Conservation (phyloP, 352 stramenopile species). For the Pythium phragmiticola region DNA sequence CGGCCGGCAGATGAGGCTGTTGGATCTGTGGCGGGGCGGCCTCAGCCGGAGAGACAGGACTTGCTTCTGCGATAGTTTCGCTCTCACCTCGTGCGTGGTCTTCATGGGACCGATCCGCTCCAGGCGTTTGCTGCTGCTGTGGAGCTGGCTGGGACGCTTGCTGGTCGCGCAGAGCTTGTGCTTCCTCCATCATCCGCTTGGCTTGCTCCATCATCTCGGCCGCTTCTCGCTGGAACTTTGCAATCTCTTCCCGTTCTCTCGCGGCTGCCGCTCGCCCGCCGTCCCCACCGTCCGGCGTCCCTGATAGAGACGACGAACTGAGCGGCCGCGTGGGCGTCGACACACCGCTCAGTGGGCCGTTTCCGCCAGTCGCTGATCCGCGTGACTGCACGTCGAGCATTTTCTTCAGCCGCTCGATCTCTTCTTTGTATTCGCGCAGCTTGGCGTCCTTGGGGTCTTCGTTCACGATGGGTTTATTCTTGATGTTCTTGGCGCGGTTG, state of each 20-base stretch:
- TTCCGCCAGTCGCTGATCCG: constrained; percentile 21
- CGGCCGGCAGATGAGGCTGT: constrained; percentile 10
- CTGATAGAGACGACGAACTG: constrained; percentile 9
- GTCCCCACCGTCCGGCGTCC: not conserved
- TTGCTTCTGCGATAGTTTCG: not conserved
- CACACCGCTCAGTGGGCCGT: constrained; percentile 38
- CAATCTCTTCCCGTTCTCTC: constrained; percentile 67
- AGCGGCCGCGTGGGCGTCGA: constrained; percentile 34
- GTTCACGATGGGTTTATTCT: constrained; percentile 95
- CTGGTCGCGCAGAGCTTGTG: constrained; percentile 39
- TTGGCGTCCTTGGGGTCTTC: constrained; percentile 93
- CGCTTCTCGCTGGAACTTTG: constrained; percentile 61
- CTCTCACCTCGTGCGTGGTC: not conserved
- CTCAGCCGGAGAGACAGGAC: not conserved
- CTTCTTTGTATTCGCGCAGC: constrained; percentile 87
- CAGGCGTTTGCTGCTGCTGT: constrained; percentile 24
- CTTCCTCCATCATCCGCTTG: constrained; percentile 79
- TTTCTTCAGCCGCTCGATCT: constrained; percentile 87
- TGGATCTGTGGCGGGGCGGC: constrained; percentile 13
- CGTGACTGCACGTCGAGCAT: constrained; percentile 70
- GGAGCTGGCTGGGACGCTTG: constrained; percentile 15
- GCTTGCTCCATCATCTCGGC: constrained; percentile 65
- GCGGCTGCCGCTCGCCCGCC: constrained; percentile 13
- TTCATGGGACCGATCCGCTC: constrained; percentile 3
- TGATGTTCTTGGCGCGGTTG: constrained; percentile 93